Percentiles rank a stretch among this genome's conserved stretches.
Conservation (phyloP, 2,329 filamentous ascomycete genomes). For the Colletotrichum gigasporum region DNA sequence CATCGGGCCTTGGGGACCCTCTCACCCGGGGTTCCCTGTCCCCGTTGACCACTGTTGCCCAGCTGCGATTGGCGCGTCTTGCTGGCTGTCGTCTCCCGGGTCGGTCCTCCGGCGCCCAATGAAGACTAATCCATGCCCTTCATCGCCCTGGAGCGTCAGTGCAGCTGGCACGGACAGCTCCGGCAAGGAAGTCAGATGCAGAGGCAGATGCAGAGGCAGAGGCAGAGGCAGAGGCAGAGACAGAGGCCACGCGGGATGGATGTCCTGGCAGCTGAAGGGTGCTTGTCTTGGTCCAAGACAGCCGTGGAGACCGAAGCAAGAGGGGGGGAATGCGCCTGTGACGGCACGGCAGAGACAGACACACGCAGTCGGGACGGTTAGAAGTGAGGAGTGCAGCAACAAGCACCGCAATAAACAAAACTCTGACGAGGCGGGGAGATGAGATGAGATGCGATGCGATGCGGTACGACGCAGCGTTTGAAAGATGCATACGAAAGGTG, state of each 20-base stretch:
- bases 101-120: conserved; percentile 12
- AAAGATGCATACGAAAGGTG: too few species aligned
- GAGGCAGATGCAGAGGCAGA: too few species aligned
- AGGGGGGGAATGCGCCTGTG: not conserved
- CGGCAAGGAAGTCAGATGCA: too few species aligned
- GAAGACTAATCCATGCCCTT: conserved; percentile 10
- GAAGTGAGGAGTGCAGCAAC: not conserved
- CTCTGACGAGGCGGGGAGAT: not conserved
- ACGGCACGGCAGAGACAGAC: not conserved
- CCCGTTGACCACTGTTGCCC: conserved; percentile 4
- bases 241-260: not conserved
- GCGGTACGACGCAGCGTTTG: not conserved
- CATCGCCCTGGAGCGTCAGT: conserved; percentile 11
- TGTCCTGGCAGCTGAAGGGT: not conserved
- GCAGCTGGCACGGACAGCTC: conserved; percentile 16
- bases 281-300: not conserved
- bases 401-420: not conserved
- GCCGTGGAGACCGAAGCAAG: not conserved
- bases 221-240: not conserved
- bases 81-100: not conserved
- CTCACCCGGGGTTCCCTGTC: conserved; percentile 19
- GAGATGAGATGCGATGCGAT: not conserved
- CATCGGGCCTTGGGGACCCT: conserved; percentile 6
- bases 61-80: conserved; percentile 26
- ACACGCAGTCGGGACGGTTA: not conserved